Evolutionary conservation across 345 rosid genomes (phyloP).

Genomic region (Hibiscus tridactylites): DNA sequence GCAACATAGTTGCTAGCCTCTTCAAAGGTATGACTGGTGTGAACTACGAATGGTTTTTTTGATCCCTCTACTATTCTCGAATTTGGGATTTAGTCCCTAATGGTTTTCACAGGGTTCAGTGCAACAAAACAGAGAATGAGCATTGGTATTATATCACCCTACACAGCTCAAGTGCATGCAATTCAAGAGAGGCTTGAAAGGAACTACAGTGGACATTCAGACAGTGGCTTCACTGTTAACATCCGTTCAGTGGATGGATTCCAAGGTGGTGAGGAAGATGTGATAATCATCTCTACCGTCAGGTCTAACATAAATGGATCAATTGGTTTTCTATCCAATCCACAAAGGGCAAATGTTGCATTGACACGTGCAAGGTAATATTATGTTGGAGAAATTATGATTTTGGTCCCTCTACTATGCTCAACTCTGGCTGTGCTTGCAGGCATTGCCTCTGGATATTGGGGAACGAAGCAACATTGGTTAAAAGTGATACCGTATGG

Average conservation of each 20-base stretch:
- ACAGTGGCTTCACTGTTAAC: constrained; percentile 20
- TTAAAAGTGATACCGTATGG: constrained; percentile 30
- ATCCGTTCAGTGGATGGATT: constrained; percentile 42
- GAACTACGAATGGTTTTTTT: background rate
- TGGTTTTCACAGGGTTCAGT: constrained; percentile 1
- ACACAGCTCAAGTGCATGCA: constrained; percentile 43
- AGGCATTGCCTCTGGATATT: constrained; percentile 43
- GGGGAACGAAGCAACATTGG: constrained; percentile 34
- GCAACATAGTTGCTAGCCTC: constrained; percentile 25
- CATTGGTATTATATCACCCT: constrained; percentile 45
- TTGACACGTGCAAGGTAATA: constrained; percentile 39
- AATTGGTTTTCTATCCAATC: constrained; percentile 33
- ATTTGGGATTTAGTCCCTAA: background rate
- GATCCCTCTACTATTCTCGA: background rate
- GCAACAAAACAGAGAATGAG: constrained; percentile 17
- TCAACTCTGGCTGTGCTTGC: background rate
- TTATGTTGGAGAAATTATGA: background rate
- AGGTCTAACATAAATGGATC: constrained; percentile 30
- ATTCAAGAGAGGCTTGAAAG: constrained; percentile 32
- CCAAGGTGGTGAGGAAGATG: constrained; percentile 48
- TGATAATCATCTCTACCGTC: constrained; percentile 45
- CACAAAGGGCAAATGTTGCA: constrained; percentile 33
- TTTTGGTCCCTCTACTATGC: background rate
- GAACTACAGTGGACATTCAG: constrained; percentile 1
- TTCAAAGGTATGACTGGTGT: constrained; percentile 20